Percentiles rank a stretch among this genome's conserved stretches.
Conservation (phyloP, 2,329 filamentous ascomycete species). For the Simplicillium aogashimaense region DNA sequence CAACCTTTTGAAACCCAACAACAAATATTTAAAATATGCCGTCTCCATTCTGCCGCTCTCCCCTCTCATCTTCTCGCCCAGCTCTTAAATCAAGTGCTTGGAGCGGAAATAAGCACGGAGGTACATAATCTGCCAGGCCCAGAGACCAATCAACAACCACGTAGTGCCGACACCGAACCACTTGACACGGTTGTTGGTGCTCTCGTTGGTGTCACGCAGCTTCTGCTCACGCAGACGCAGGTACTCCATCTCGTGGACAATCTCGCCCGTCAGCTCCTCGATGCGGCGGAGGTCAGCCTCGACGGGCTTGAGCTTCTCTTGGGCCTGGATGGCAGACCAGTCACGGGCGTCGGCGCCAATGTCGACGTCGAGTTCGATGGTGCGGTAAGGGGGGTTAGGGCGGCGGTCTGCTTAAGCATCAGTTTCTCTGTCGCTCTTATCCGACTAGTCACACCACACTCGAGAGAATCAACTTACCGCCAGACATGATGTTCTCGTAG, state of each 20-base stretch:
- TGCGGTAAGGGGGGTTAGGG: conserved; percentile 46
- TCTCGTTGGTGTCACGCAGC: conserved; percentile 97
- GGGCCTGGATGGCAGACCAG: conserved; percentile 92
- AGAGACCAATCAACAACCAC: conserved; percentile 78
- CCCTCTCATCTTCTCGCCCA: too few species aligned
- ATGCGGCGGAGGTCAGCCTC: conserved; percentile 90
- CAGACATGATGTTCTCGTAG: conserved; percentile 75
- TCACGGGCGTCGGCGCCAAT: conserved; percentile 96
- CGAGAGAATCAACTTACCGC: conserved; percentile 40
- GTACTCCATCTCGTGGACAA: conserved; percentile 95
- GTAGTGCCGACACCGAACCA: conserved; percentile 96
- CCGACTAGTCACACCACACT: not conserved
- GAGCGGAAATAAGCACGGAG: conserved; percentile 89
- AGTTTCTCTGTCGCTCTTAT: conserved; percentile 7
- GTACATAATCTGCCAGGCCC: conserved; percentile 97
- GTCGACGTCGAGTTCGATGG: conserved; percentile 87
- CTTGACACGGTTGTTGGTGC: conserved; percentile 96
- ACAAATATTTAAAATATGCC: too few species aligned
- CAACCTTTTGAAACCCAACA: too few species aligned
- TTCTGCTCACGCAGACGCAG: conserved; percentile 83
- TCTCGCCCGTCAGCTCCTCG: conserved; percentile 80
- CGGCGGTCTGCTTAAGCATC: conserved; percentile 17
- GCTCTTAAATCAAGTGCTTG: conserved; percentile 27
- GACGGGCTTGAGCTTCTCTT: conserved; percentile 94
- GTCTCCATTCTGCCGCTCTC: too few species aligned